A percentile compares a stretch with the other conserved stretches of the same genome.
phyloP scores from a whole-genome alignment of 371 early-diverging fungal species.

The Saksenaea vasiformis region DNA sequence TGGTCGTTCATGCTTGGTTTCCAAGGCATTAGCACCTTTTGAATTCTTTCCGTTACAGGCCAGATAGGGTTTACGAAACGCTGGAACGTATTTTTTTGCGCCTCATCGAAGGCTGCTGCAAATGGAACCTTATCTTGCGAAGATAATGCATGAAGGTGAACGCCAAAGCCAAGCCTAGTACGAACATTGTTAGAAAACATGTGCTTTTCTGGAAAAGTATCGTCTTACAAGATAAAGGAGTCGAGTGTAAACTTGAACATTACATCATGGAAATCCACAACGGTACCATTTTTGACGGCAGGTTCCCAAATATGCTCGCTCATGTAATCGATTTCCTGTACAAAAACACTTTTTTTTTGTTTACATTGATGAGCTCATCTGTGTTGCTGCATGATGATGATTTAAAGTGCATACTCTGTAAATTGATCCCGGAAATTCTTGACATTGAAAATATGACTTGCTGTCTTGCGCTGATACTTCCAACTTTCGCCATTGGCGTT shows the following conservation, averaged over 20 bases:
- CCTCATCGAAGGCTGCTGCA: constrained; percentile 59
- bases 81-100: constrained; percentile 39
- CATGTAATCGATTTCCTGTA: constrained; percentile 40
- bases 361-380: background rate
- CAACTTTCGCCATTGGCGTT: constrained; percentile 51
- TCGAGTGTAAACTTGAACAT: constrained; percentile 54
- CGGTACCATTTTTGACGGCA: constrained; percentile 30
- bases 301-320: constrained; percentile 28
- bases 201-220: too few species aligned
- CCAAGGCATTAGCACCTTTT: constrained; percentile 13
- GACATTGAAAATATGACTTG: constrained; percentile 56
- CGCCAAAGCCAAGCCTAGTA: constrained; percentile 51
- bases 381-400: background rate
- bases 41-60: constrained; percentile 25
- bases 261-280: constrained; percentile 43
- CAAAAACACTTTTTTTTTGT: constrained; percentile 40
- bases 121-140: constrained; percentile 45
- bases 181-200: background rate
- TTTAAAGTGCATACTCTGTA: constrained; percentile 27
- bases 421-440: constrained; percentile 58
- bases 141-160: constrained; percentile 34
- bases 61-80: constrained; percentile 50
- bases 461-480: constrained; percentile 47
- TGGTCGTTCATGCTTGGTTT: constrained; percentile 37
- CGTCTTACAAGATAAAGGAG: constrained; percentile 48